Percentiles rank a stretch among this genome's conserved stretches.
These are phyloP conservation scores for Trametes polyzona DNA, from an alignment of 1,284 basidiomycete species.

Conservation along the genomic window DNA sequence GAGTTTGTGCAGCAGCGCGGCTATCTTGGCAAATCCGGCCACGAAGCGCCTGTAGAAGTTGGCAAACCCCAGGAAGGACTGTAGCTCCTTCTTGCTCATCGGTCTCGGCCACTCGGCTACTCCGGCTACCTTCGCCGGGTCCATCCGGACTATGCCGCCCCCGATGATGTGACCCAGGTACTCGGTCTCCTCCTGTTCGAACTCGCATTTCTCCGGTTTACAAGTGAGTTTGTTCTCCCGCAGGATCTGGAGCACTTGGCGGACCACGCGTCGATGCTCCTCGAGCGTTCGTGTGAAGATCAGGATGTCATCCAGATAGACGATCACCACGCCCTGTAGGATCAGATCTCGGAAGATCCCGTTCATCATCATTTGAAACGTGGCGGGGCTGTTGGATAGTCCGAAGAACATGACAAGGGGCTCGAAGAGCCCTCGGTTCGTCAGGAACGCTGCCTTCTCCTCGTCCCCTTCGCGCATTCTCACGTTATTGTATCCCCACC, in stretches of 20 bases:
- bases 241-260: neutral
- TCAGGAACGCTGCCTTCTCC: constrained; percentile 21
- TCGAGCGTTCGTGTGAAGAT: neutral
- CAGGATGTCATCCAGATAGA: constrained; percentile 5
- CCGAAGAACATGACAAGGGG: constrained; percentile 33
- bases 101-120: constrained; percentile 42
- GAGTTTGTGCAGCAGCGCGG: constrained; percentile 34
- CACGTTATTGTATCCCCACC: constrained; percentile 24
- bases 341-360: neutral
- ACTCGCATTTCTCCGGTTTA: constrained; percentile 43
- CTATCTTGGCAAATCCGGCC: constrained; percentile 38
- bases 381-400: neutral
- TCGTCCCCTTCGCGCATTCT: constrained; percentile 19
- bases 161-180: constrained; percentile 41
- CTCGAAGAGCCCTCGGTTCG: constrained; percentile 29
- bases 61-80: constrained; percentile 17
- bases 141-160: constrained; percentile 37
- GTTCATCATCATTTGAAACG: constrained; percentile 5
- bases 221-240: constrained; percentile 5
- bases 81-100: constrained; percentile 31
- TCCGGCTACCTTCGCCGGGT: constrained; percentile 40
- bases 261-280: neutral
- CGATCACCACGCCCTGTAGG: neutral
- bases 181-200: constrained; percentile 27
- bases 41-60: constrained; percentile 49